phyloP scores from a whole-genome alignment of 192 early-diverging fungal genomes.

The Endogone sp. region DNA sequence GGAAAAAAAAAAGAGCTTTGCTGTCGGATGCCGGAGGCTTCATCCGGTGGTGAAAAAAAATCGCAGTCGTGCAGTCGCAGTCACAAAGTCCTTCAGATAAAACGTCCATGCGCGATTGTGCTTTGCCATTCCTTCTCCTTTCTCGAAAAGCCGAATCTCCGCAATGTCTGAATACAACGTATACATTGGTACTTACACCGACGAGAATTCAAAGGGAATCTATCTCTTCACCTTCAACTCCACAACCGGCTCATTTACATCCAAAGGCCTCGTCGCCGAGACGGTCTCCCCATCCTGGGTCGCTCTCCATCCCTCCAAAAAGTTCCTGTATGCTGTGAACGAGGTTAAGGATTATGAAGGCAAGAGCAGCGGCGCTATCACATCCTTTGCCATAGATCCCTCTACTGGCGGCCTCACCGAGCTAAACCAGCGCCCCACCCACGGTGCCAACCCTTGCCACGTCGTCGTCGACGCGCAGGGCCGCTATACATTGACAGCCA shows the following conservation, averaged over 20 bases:
- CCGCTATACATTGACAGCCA: constrained; percentile 19
- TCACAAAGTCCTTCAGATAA: no score
- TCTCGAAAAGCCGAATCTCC: no score
- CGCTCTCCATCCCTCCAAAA: constrained; percentile 4
- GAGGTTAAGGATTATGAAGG: constrained; percentile 13
- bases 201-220: constrained; percentile 17
- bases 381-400: constrained; percentile 13
- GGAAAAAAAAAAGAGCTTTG: no score
- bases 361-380: constrained; percentile 20
- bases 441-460: constrained; percentile 26
- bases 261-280: constrained; percentile 5
- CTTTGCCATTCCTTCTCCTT: no score
- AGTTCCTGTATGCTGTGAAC: constrained; percentile 17
- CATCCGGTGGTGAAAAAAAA: no score
- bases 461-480: constrained; percentile 12
- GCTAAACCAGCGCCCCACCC: constrained; percentile 14
- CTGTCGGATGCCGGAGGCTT: no score
- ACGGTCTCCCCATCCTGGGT: constrained; percentile 19
- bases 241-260: constrained; percentile 4
- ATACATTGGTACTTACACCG: constrained; percentile 29
- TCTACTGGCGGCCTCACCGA: constrained; percentile 5
- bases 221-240: constrained; percentile 24
- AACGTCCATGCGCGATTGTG: no score
- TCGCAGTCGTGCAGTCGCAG: no score
- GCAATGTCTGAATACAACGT: constrained; percentile 1